Evolutionary conservation across 805 yeast species (phyloP).

Genomic region (Saccharomycopsis amapae): DNA sequence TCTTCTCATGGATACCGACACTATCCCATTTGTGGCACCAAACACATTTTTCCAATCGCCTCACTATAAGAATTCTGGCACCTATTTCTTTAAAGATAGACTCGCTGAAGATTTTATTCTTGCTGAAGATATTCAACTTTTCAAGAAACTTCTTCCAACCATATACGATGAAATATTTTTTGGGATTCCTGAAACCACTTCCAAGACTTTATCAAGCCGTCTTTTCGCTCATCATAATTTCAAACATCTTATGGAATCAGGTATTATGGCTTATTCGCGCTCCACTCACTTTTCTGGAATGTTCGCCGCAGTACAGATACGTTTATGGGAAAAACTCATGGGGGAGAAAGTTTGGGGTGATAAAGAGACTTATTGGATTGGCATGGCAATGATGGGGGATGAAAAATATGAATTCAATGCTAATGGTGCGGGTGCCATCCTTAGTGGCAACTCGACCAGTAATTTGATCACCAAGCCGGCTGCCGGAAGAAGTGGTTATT

Average conservation of each 20-base stretch:
- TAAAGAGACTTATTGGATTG: conserved; percentile 62
- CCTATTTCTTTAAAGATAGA: conserved; percentile 43
- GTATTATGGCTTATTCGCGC: conserved; percentile 39
- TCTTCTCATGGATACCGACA: conserved; percentile 46
- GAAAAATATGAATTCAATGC: conserved; percentile 44
- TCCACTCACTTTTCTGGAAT: conserved; percentile 43
- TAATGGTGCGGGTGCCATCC: conserved; percentile 50
- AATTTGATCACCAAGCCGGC: conserved; percentile 40
- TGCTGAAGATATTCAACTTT: conserved; percentile 33
- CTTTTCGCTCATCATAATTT: conserved; percentile 33
- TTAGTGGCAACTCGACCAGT: conserved; percentile 46
- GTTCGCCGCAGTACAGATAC: conserved; percentile 35
- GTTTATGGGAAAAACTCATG: conserved; percentile 33
- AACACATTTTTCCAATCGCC: conserved; percentile 30
- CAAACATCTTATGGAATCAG: conserved; percentile 38
- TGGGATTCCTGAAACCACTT: conserved; percentile 31
- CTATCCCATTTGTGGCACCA: conserved; percentile 37
- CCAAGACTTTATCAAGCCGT: conserved; percentile 32
- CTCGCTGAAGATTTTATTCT: conserved; percentile 33
- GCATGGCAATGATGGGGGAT: conserved; percentile 47
- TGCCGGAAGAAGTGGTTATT: conserved; percentile 42
- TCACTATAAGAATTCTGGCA: conserved; percentile 30
- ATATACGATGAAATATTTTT: conserved; percentile 32
- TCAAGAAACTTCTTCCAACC: conserved; percentile 38
- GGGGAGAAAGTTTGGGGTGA: conserved; percentile 57